Evolutionary conservation across 352 stramenopile species (phyloP), one percentile per base, ranked within the genome.

Genomic region (Globisporangium cylindrosporum): DNA sequence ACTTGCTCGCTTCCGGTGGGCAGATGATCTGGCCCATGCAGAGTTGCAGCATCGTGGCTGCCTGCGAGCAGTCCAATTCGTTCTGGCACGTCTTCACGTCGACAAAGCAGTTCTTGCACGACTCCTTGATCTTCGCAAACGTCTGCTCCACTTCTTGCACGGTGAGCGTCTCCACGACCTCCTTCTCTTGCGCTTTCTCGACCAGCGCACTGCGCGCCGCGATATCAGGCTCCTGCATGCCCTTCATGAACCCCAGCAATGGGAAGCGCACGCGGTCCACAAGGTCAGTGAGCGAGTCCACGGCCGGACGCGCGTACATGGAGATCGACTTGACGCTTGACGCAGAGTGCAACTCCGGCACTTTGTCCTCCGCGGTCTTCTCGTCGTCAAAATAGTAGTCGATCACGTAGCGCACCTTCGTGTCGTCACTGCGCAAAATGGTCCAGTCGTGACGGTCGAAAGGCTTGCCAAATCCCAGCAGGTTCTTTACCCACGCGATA

Each of bases 371-470:
- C 6, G 62, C 79, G 2, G 82, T 76, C 71, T 94, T 95, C 4
- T 93, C 74, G 68, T 97, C 90, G 73, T 97, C 89, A 67, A 95
- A 97, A 81, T 99, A 99, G 79, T 99, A 99, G 87, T 99, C 98
- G 74, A 99, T 99, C 29, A 99, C 96, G 76, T 99, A 99, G 64
- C 98, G 92, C 48, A 98, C 92, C 69, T 97, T 79, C 14, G 89
- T 91, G 54, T 95, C 91, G 76, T 93, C 84, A 43, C 87, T 86
- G 66, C 95, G 88, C 43, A 95, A 72, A 14, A 99, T 91, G 6
- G 97, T 98, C 98, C 98, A 99, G 86, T 99, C 98, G 76, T 99
- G 93, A 41, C 96, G 93, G 82, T 99, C 98, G 75, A 99, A 99
- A 0, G 95, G 95, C 62, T 94, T 89, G 51, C 86, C 88, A 59